Conservation (phyloP, 176 grass and related monocot species). For the Poa annua region DNA sequence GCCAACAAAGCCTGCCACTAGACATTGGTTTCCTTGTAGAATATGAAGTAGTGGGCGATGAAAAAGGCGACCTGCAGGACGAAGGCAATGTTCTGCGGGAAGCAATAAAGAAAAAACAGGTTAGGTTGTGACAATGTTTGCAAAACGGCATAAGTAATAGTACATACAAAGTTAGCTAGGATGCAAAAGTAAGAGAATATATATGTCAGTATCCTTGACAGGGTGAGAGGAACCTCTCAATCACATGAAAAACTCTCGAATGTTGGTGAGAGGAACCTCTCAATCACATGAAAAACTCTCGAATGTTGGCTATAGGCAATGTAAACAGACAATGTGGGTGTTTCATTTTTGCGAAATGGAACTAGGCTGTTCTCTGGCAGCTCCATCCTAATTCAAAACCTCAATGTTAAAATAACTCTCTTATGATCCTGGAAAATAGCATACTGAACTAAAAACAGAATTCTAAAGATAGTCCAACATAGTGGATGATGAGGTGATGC, state of each 20-base stretch:
- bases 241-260: no score
- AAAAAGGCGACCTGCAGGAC: background rate
- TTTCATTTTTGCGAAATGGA: background rate
- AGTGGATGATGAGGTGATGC: background rate
- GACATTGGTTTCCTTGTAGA: background rate
- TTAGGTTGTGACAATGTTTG: background rate
- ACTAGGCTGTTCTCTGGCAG: background rate
- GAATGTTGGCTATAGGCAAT: background rate
- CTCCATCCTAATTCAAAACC: background rate
- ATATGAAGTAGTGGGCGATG: background rate
- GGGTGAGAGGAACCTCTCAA: background rate
- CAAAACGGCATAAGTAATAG: background rate
- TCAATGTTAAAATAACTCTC: background rate
- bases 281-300: no score
- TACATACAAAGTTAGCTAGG: background rate
- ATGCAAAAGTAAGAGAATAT: background rate
- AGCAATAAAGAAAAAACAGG: background rate
- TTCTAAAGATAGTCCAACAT: background rate
- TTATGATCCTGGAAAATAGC: no score
- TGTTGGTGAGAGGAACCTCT: no score
- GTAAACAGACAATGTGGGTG: background rate
- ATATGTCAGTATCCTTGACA: background rate
- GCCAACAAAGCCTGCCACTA: background rate
- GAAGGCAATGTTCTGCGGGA: conserved; percentile 3
- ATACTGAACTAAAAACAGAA: no score